Evolutionary conservation across 768 basidiomycete genomes (phyloP).

Genomic region (Suillus placidus): DNA sequence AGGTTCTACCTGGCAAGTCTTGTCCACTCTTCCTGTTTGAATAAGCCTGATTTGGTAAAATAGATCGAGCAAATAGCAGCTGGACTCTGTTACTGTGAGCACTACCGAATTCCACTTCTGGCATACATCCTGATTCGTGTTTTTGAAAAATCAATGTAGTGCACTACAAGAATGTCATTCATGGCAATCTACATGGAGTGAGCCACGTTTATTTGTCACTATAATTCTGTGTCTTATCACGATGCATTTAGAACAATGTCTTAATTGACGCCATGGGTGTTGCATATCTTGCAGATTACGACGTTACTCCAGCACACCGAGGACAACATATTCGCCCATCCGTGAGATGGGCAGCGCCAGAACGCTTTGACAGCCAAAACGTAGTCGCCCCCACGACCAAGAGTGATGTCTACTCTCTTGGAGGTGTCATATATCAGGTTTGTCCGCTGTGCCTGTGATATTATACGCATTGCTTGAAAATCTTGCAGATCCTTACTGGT

Average conservation of each 20-base stretch:
- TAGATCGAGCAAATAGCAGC: conserved; percentile 16
- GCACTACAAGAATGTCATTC: conserved; percentile 28
- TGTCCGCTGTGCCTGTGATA: not conserved
- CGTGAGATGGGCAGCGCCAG: conserved; percentile 14
- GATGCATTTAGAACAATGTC: conserved; percentile 10
- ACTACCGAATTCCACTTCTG: not conserved
- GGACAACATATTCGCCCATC: conserved; percentile 2
- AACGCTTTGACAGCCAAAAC: not conserved
- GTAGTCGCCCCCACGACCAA: not conserved
- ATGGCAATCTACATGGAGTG: conserved; percentile 43
- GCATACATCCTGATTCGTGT: not conserved
- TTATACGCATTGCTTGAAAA: not conserved
- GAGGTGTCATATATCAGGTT: conserved; percentile 10
- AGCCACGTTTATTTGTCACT: not conserved
- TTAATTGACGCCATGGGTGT: conserved; percentile 1
- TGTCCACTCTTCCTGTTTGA: not conserved
- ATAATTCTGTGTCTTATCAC: not conserved
- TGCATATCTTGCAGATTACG: conserved; percentile 11
- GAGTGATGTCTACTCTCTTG: conserved; percentile 14
- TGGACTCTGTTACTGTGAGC: conserved; percentile 29
- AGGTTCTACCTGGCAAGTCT: conserved; percentile 19
- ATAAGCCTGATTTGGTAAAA: not conserved
- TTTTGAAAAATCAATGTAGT: conserved; percentile 16
- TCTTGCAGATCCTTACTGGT: conserved; percentile 11
- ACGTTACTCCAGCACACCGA: not conserved